phyloP scores from a whole-genome alignment of 1,284 basidiomycete genomes.

The Rugosomyces carneus region DNA sequence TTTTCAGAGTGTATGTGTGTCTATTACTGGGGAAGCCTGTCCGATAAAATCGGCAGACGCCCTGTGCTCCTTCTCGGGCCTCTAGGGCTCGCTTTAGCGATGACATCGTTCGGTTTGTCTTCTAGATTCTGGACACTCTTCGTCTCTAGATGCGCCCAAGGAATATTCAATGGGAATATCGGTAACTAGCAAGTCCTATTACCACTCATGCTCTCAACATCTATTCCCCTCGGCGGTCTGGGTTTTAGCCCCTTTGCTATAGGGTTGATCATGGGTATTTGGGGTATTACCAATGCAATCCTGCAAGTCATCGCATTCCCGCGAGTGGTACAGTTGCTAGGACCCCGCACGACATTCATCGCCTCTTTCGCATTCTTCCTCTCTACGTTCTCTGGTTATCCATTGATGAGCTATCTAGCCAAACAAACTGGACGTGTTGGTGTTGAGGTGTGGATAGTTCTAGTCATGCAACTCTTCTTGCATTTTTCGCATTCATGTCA shows the following conservation, averaged over 20 bases:
- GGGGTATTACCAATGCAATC: slow-evolving; percentile 25
- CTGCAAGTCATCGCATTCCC: slow-evolving; percentile 23
- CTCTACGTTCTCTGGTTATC: slow-evolving; percentile 17
- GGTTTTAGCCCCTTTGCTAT: slow-evolving; percentile 27
- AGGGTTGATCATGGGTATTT: slow-evolving; percentile 24
- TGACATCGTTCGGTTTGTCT: slow-evolving; percentile 32
- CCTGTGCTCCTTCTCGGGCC: slow-evolving; percentile 32
- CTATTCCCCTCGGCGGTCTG: slow-evolving; percentile 24
- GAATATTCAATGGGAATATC: too few species aligned
- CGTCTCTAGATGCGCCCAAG: slow-evolving; percentile 15
- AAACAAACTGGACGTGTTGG: slow-evolving; percentile 18
- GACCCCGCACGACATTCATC: slow-evolving; percentile 20
- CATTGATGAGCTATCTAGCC: slow-evolving; percentile 21
- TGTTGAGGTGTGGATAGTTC: slow-evolving; percentile 14
- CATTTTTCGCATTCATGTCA: slow-evolving; percentile 12
- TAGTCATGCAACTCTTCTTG: slow-evolving; percentile 18
- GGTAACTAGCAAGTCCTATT: slow-evolving; percentile 24
- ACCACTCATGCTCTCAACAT: slow-evolving; percentile 28
- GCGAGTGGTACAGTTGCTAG: slow-evolving; percentile 21
- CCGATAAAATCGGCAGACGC: slow-evolving; percentile 31
- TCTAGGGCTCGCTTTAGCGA: slow-evolving; percentile 28
- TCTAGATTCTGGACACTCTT: slow-evolving; percentile 16
- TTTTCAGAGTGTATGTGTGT: slow-evolving; percentile 30
- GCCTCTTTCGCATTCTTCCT: slow-evolving; percentile 15
- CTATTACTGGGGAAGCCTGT: slow-evolving; percentile 33